These are phyloP conservation scores for Penicillium glabrum DNA, from an alignment of 2,329 filamentous ascomycete species.

Conservation along the genomic window DNA sequence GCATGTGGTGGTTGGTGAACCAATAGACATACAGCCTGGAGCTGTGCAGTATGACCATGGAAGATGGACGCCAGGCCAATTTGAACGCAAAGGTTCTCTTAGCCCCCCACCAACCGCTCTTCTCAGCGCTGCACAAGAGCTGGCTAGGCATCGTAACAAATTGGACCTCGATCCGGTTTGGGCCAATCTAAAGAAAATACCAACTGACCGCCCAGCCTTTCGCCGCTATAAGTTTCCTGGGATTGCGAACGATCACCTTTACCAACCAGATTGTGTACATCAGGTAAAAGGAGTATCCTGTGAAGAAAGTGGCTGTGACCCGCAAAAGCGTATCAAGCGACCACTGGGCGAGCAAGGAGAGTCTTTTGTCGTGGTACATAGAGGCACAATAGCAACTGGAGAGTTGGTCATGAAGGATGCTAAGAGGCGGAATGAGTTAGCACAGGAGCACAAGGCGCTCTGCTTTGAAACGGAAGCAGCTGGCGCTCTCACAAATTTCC, in stretches of 20 bases:
- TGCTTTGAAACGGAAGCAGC: slow-evolving; percentile 3
- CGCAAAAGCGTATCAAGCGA: neutral
- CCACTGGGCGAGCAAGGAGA: neutral
- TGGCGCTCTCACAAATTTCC: neutral
- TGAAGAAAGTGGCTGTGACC: neutral
- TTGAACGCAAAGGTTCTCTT: neutral
- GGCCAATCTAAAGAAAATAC: too few species aligned
- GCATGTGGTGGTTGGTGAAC: slow-evolving; percentile 22
- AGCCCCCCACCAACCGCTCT: neutral
- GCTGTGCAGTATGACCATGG: slow-evolving; percentile 8
- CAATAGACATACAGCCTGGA: neutral
- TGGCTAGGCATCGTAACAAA: too few species aligned
- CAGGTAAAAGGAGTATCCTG: neutral
- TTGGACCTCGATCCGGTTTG: too few species aligned
- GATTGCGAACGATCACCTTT: too few species aligned
- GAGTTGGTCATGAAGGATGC: slow-evolving; percentile 19
- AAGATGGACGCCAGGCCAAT: neutral
- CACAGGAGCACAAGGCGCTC: too few species aligned
- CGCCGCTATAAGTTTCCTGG: too few species aligned
- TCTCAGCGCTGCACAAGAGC: too few species aligned
- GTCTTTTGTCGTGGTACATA: slow-evolving; percentile 2
- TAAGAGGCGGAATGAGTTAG: too few species aligned
- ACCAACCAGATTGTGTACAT: too few species aligned
- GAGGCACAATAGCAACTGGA: slow-evolving; percentile 22
- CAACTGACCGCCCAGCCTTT: too few species aligned